Percentiles rank a stretch among this genome's conserved stretches.
These are phyloP conservation scores for Harringtonia lauricola DNA, from an alignment of 2,329 filamentous ascomycete species.

Conservation along the genomic window DNA sequence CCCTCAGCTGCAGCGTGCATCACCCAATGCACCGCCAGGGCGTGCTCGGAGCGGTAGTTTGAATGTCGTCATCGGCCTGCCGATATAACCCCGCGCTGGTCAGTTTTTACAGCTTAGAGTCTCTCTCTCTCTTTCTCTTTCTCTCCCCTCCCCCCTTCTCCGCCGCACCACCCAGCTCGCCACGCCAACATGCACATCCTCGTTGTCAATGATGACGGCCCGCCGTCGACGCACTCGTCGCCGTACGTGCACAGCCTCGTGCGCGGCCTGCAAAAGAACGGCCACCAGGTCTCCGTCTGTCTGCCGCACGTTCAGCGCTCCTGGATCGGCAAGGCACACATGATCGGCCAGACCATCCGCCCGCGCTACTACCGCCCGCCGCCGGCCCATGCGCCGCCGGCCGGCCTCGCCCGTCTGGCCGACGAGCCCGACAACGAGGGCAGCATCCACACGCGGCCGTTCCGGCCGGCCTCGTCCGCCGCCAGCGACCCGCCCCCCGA, in stretches of 20 bases:
- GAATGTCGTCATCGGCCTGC: too few relatives aligned
- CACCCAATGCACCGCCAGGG: too few relatives aligned
- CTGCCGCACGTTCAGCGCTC: constrained; percentile 86
- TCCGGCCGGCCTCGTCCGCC: constrained; percentile 16
- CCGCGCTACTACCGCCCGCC: constrained; percentile 69
- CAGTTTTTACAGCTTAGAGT: too few relatives aligned
- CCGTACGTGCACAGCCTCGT: constrained; percentile 72
- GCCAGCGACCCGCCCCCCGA: constrained; percentile 31
- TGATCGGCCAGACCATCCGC: constrained; percentile 79
- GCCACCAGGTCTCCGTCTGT: constrained; percentile 83
- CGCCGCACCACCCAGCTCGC: too few relatives aligned
- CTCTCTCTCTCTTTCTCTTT: too few relatives aligned
- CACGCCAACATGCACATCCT: constrained; percentile 58
- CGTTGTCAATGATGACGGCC: constrained; percentile 71
- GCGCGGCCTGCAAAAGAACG: constrained; percentile 56
- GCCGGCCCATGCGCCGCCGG: constrained; percentile 20
- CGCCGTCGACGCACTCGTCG: constrained; percentile 65
- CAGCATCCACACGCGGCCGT: constrained; percentile 50
- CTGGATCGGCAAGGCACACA: constrained; percentile 97
- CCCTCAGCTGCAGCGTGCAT: too few relatives aligned
- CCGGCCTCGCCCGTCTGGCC: constrained; percentile 25
- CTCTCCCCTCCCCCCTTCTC: too few relatives aligned
- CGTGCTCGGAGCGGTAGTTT: too few relatives aligned
- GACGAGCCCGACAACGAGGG: constrained; percentile 41
- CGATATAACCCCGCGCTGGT: too few relatives aligned